Percentiles rank a stretch among this genome's conserved stretches.
These are phyloP conservation scores for Coix lacrymajobi DNA, from an alignment of 176 grass and related monocot genomes.

Conservation along the genomic window DNA sequence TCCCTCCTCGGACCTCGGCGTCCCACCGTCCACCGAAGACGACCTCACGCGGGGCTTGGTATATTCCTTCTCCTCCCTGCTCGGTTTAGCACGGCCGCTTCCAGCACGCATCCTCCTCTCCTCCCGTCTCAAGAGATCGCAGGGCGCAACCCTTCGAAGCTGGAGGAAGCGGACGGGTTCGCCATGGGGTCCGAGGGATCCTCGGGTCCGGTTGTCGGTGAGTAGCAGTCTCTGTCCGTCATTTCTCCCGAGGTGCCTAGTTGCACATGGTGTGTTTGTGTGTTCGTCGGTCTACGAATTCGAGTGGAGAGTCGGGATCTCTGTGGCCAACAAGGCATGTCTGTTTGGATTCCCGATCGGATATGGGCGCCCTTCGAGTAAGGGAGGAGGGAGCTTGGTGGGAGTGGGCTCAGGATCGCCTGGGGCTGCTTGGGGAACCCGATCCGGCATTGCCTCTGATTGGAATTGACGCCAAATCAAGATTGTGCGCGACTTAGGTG, in stretches of 20 bases:
- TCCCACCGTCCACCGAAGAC: background rate
- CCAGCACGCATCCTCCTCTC: background rate
- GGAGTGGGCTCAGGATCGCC: background rate
- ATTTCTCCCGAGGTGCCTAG: background rate
- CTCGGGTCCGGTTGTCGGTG: conserved; percentile 40
- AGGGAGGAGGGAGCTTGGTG: background rate
- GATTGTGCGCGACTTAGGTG: background rate
- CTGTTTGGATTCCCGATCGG: background rate
- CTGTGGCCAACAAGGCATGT: background rate
- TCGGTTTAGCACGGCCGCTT: conserved; percentile 9
- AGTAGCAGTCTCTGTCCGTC: background rate
- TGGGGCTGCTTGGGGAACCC: background rate
- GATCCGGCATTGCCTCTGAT: conserved; percentile 4
- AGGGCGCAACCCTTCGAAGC: background rate
- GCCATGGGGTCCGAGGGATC: conserved; percentile 47
- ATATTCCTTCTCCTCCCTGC: conserved; percentile 25
- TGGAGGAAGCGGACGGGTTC: conserved; percentile 24
- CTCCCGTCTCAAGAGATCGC: background rate
- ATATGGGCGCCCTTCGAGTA: background rate
- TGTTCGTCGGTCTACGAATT: background rate
- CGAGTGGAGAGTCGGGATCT: background rate
- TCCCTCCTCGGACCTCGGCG: background rate
- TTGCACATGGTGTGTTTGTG: background rate
- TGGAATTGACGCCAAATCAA: background rate
- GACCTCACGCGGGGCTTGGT: conserved; percentile 11